Evolutionary conservation across 441 rosid species (phyloP).

Genomic region (Raphanus hybrid): DNA sequence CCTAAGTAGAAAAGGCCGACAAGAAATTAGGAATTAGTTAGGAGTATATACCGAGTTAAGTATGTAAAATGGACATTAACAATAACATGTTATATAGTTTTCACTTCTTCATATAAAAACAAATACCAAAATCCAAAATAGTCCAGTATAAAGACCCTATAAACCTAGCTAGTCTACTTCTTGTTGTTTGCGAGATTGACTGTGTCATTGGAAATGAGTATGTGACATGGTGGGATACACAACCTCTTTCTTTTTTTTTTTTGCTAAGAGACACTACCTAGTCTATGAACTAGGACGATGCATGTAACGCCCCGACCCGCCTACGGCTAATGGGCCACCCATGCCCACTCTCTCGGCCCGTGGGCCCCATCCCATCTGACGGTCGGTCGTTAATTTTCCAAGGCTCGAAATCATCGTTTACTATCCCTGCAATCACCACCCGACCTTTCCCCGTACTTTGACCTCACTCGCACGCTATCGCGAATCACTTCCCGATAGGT

Average conservation of each 20-base stretch:
- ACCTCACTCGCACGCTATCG: no score
- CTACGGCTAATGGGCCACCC: no score
- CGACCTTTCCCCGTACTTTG: no score
- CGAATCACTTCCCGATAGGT: no score
- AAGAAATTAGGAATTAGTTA: constrained; percentile 33
- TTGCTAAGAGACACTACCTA: neutral
- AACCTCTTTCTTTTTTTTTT: neutral
- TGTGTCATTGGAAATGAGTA: neutral
- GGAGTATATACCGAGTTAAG: constrained; percentile 19
- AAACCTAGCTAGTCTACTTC: neutral
- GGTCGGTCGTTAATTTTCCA: no score
- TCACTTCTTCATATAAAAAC: neutral
- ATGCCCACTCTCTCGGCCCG: no score
- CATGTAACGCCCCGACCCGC: no score
- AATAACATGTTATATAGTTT: constrained; percentile 21
- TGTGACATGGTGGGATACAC: neutral
- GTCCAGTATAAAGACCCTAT: neutral
- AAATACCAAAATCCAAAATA: constrained; percentile 7
- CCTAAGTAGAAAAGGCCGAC: constrained; percentile 39
- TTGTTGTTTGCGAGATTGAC: constrained; percentile 13
- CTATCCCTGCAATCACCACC: no score
- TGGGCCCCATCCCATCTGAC: no score
- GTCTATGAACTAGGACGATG: constrained; percentile 19
- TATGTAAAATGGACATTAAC: constrained; percentile 28
- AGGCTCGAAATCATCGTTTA: no score